Conservation (phyloP, 169 alveolate genomes). For the Cryptosporidium meleagridis region DNA sequence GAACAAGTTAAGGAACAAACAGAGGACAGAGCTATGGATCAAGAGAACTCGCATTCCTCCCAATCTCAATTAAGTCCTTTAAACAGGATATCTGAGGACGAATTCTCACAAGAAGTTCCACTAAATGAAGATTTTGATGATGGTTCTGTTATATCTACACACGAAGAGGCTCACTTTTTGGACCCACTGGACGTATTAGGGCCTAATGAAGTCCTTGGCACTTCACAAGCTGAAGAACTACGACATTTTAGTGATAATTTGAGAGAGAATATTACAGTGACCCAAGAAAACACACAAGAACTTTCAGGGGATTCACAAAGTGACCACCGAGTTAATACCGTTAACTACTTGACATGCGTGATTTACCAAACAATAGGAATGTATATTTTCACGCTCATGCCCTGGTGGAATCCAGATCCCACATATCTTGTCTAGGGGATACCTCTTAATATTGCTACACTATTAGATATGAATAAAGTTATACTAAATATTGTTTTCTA, state of each 20-base stretch:
- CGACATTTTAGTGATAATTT: neutral
- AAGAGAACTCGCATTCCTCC: neutral
- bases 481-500: neutral
- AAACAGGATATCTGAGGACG: neutral
- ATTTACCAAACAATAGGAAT: conserved; percentile 61
- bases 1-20: neutral
- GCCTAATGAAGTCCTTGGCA: neutral
- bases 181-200: neutral
- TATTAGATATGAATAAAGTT: neutral
- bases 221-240: neutral
- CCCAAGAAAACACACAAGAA: conserved; percentile 1
- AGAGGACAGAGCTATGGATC: neutral
- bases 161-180: conserved; percentile 9
- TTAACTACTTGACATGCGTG: neutral
- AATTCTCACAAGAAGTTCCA: neutral
- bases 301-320: neutral
- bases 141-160: neutral
- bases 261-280: neutral
- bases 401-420: conserved; percentile 76
- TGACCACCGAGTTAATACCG: neutral
- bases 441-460: neutral
- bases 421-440: conserved; percentile 15
- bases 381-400: conserved; percentile 63
- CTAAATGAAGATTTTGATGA: neutral
- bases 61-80: neutral